Evolutionary conservation across 495 filamentous ascomycete genomes (phyloP), one percentile per base, ranked within the genome.

Genomic region (Neurospora hispaniola): DNA sequence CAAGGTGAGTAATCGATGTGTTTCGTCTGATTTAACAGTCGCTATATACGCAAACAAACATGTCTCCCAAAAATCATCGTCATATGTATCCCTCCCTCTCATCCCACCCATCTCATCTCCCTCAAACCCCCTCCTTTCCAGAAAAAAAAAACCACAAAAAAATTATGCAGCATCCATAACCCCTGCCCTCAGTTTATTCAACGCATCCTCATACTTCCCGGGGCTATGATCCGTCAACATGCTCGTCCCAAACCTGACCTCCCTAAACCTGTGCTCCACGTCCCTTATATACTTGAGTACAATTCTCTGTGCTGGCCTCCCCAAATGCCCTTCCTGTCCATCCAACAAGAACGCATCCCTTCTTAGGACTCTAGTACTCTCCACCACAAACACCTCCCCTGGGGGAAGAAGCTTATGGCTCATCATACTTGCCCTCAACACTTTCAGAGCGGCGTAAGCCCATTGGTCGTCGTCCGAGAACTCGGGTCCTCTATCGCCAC

Each of bases 161-260:
- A 8, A 9, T 66, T 31, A 66, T 18, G 54, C 54, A 66, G 71
- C 46, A 23, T 74, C 73, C 41, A 79, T 75, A 7, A 85, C 78
- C 3, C 83, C 83, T 11, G 73, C 46, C 39, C 74, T 79, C 66
- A 86, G 77, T 71, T 79, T 79, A 41, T 84, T 79, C 69, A 86
- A 72, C 20, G 81, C 79, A 69, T 82, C 86, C 82, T 94, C 92
- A 80, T 94, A 94, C 72, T 88, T 82, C 41, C 86, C 90, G n/a
- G 92, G 91, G 75, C 88, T 92, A 80, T 94, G 92, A 80, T 94
- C 91, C 71, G 86, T 84, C 81, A 94, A 82, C 90, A 93, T 92
- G 42, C 90, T 88, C 42, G 87, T 87, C 12, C 88, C 90, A 80
- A 94, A 93, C 69, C 85, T 83, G 71, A 94, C 82, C 79, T 94